Conservation (phyloP, 345 rosid genomes). For the Eucalyptus regnans region DNA sequence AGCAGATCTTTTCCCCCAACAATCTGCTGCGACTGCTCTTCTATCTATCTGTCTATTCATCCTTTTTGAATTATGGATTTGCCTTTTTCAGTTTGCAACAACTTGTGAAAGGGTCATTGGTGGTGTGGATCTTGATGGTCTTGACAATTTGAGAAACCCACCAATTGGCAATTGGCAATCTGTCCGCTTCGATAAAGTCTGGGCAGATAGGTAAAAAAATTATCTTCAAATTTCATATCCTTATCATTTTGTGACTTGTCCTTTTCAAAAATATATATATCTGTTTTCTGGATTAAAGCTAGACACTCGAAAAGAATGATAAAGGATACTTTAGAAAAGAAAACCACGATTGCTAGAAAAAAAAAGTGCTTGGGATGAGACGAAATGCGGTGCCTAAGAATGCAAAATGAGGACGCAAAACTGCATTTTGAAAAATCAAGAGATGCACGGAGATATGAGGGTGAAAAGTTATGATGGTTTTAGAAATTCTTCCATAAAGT, state of each 20-base stretch:
- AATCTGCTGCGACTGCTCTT: neutral
- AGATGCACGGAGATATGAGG: neutral
- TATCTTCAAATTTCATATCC: neutral
- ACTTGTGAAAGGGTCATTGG: neutral
- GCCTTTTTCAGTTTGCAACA: neutral
- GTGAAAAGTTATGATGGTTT: neutral
- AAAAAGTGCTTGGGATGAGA: neutral
- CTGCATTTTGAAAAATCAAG: neutral
- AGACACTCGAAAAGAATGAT: accelerated
- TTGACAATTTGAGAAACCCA: neutral
- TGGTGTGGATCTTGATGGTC: neutral
- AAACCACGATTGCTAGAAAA: neutral
- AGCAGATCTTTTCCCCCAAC: neutral
- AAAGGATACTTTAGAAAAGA: neutral
- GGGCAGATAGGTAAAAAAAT: neutral
- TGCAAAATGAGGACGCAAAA: neutral
- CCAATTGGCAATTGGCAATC: neutral
- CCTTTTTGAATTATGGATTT: neutral
- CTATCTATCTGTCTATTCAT: neutral
- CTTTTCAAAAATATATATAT: neutral
- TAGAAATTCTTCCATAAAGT: neutral
- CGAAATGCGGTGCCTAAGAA: neutral
- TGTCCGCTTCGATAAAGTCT: neutral
- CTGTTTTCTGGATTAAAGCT: accelerated
- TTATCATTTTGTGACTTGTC: neutral